Evolutionary conservation across 1,284 basidiomycete genomes (phyloP), one percentile per base, ranked within the genome.

Genomic region (Malassezia slooffiae): DNA sequence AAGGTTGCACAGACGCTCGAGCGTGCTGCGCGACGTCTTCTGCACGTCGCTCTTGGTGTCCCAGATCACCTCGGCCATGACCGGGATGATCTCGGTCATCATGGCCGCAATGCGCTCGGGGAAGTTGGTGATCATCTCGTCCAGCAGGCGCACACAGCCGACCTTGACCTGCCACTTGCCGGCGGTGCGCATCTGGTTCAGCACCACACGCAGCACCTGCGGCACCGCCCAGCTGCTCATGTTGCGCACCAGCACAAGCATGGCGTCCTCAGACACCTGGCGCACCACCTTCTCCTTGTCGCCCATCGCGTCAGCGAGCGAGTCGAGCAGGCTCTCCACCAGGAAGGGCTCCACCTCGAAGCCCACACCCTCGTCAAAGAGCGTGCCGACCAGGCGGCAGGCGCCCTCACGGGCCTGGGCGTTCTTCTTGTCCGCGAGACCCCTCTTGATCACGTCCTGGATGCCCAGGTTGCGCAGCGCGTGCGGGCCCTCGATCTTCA

Each of bases 91-190:
- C 50, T 93, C 86, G 55, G 91, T 90, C 77, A 90, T 95, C 70
- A 86, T 81, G 67, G 80, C 81, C 56, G 85, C 85, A 58, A 80
- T 85, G 75, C 93, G 89, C 54, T 75, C 71, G 43, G 90, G 86
- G 40, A 85, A 83, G 62, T 81, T 81, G 58, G 73, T 74, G 70
- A 96, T 82, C 72, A 99, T 80, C 76, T 89, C 83, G 75, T 96
- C 82, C 71, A 99, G 78, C 63, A 86, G 73, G 61, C 77, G 74
- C 54, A 97, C 76, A 29, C 82, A 79, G 47, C 91, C 91, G 26
- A 81, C 85, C 81, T 99, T 99, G 77, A 95, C 73, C 74, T 97
- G 93, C 93, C 91, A 97, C 76, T 99, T 99, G 70, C 91, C 90
- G 69, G 88, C 85, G 62, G 84, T 85, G 75, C 84, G 84, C 76